Conservation (phyloP, 148 eudicot genomes). For the Rhododendron mucronatum region DNA sequence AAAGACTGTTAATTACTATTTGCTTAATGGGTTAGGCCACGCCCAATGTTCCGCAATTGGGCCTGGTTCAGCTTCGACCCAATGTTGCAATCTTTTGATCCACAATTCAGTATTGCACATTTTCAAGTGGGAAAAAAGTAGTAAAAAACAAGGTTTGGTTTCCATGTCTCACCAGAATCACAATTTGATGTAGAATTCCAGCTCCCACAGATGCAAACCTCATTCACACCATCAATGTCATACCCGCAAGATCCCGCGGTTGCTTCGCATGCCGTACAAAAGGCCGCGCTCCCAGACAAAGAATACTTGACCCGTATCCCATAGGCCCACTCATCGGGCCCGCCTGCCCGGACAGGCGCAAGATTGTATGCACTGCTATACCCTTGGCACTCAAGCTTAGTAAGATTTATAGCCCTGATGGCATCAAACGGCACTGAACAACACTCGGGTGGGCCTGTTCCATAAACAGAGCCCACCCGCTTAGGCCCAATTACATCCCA, state of each 20-base stretch:
- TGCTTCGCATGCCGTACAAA: constrained; percentile 77
- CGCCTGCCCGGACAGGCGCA: constrained; percentile 19
- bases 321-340: constrained; percentile 78
- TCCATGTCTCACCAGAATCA: constrained; percentile 44
- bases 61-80: not conserved
- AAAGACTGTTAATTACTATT: too few relatives aligned
- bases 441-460: constrained; percentile 74
- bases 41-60: not conserved
- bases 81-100: not conserved
- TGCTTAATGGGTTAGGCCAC: not conserved
- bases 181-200: constrained; percentile 89
- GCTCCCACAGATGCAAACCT: constrained; percentile 75
- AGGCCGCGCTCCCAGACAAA: constrained; percentile 49
- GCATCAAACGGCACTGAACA: constrained; percentile 64
- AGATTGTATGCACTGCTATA: constrained; percentile 24
- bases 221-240: constrained; percentile 34
- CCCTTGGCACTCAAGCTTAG: constrained; percentile 18
- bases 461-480: constrained; percentile 40
- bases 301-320: constrained; percentile 90
- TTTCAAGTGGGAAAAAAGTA: not conserved
- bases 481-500: constrained; percentile 56
- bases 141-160: not conserved
- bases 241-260: constrained; percentile 89
- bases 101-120: not conserved
- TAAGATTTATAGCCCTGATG: constrained; percentile 38